Conservation (phyloP, 23 red algal species). For the Agarophyton chilense region DNA sequence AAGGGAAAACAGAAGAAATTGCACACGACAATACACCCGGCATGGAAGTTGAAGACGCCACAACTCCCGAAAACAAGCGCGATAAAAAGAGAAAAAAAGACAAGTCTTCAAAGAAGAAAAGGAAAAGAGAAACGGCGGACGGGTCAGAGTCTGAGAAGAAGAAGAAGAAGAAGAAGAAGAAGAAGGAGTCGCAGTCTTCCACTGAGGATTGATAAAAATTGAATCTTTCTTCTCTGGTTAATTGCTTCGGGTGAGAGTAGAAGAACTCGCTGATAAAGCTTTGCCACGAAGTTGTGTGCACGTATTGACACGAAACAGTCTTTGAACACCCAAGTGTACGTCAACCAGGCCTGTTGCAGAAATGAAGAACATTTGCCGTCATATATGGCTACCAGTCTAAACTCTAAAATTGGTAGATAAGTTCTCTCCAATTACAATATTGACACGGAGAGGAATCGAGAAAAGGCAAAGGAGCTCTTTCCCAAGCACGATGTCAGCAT, state of each 20-base stretch:
- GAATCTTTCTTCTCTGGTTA: neutral
- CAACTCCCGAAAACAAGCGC: neutral
- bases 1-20: neutral
- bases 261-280: neutral
- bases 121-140: slow-evolving; percentile 12
- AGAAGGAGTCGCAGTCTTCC: neutral
- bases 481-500: neutral
- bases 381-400: neutral
- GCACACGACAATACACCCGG: neutral
- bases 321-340: no score
- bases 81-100: slow-evolving; percentile 50
- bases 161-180: slow-evolving; percentile 53
- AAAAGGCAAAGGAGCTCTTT: neutral
- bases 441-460: neutral
- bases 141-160: slow-evolving; percentile 17
- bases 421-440: neutral
- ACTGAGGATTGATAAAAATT: neutral
- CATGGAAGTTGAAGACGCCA: slow-evolving; percentile 34
- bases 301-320: neutral
- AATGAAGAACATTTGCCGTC: neutral
- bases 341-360: neutral
- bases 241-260: neutral
- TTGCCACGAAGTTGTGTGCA: neutral
- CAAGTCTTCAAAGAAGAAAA: slow-evolving; percentile 42
- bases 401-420: neutral